Base-by-base conservation (phyloP, 202 grass and related monocot genomes). In the Tripidium arundinaceum region DNA sequence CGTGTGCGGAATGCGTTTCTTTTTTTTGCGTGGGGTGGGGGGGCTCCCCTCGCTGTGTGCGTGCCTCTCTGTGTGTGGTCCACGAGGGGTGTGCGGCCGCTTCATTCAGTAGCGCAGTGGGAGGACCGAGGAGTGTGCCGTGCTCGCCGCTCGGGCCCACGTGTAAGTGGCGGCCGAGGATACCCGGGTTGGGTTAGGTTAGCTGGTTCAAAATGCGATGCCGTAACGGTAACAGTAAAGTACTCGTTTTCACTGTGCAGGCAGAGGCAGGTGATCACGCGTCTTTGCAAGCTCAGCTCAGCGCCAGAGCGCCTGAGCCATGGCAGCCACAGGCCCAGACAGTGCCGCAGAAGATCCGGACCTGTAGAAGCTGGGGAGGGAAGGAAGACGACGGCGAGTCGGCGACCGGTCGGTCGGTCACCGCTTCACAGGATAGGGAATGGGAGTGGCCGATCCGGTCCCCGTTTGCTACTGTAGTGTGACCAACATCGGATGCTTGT, bases 401-500 rank as follows among this genome's bases (percentile, higher is more conserved):
- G 70, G 86, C 41, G 46, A 74, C 60, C 74, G 29, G 42, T 27
- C 74, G 43, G 1, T 9, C 3, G 1, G 62, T 4, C 65, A 29
- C 11, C 0, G n/a, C n/a, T n/a, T n/a, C n/a, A n/a, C n/a, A n/a
- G 3, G n/a, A 39, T 19, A 4, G 10, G 2, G 33, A 28, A 14
- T 11, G 13, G 2, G 45, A 28, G 70, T 27, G 41, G 3, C 37
- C 19, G 22, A 27, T 34, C 76, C 7, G 19, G 42, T 66, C 43
- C 42, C 70, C 62, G 19, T 66, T 79, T 9, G n/a, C 45, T 1
- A 15, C 60, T 21, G 41, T 64, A 9, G 8, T 7, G 12, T 19
- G 14, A 12, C 55, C 4, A 71, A 70, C 76, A 80, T 84, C 8
- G 81, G 81, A 81, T 85, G 71, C 86, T 88, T 76, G 64, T 22